Evolutionary conservation across 1,284 basidiomycete species (phyloP).

Genomic region (Ustilago hordei): DNA sequence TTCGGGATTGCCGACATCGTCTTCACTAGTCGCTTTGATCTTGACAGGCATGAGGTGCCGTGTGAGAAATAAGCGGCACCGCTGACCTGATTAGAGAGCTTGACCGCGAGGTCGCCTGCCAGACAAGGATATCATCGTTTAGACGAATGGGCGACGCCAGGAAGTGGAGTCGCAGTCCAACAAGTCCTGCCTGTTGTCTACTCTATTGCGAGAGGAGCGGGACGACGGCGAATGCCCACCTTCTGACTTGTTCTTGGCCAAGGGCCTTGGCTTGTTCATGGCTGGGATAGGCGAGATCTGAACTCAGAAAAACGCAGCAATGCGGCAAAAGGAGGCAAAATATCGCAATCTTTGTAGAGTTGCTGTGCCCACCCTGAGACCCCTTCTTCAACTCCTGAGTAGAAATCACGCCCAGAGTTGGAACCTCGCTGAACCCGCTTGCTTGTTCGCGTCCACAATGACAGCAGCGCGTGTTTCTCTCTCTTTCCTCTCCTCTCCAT

Average conservation of each 20-base stretch:
- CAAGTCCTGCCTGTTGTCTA: neutral
- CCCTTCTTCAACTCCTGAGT: neutral
- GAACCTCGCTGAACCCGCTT: slow-evolving; percentile 37
- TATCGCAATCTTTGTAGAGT: slow-evolving; percentile 30
- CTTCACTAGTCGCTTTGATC: slow-evolving; percentile 1
- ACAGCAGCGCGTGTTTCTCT: neutral
- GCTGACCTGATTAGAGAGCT: slow-evolving; percentile 4
- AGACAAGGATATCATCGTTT: neutral
- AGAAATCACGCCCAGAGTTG: slow-evolving; percentile 27
- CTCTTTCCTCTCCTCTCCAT: neutral
- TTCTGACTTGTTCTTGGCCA: slow-evolving; percentile 28
- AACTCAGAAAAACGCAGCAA: neutral
- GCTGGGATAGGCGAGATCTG: slow-evolving; percentile 16
- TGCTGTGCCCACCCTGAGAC: neutral
- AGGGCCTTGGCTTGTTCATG: slow-evolving; percentile 26
- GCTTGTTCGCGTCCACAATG: slow-evolving; percentile 1
- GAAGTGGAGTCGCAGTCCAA: slow-evolving; percentile 12
- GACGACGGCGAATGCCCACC: slow-evolving; percentile 28
- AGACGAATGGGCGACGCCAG: slow-evolving; percentile 6
- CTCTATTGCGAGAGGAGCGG: neutral
- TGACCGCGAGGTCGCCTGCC: slow-evolving; percentile 5
- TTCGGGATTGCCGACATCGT: neutral
- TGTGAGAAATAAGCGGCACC: neutral
- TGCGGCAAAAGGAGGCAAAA: slow-evolving; percentile 19
- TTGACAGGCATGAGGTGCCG: neutral